A percentile compares a stretch with the other conserved stretches of the same genome.
These are phyloP conservation scores for Diaporthe ilicicola DNA, from an alignment of 2,329 filamentous ascomycete genomes.

Conservation along the genomic window DNA sequence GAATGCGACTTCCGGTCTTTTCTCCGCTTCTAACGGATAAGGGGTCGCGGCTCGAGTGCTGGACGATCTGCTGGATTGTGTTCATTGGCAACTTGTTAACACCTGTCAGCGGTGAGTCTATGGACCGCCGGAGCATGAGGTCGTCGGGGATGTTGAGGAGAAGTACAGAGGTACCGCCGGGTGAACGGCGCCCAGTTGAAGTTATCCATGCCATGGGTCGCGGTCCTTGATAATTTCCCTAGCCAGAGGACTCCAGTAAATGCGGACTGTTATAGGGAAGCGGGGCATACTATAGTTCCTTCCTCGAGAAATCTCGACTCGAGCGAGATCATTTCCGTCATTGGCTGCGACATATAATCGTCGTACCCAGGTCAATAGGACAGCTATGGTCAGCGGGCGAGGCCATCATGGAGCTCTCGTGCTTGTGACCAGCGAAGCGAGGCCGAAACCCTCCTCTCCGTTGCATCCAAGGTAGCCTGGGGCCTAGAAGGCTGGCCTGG, in stretches of 20 bases:
- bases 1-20: neutral
- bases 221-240: conserved; percentile 4
- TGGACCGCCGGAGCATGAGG: neutral
- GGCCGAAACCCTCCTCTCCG: neutral
- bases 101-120: neutral
- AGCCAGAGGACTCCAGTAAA: neutral
- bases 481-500: neutral
- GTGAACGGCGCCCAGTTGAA: neutral
- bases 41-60: neutral
- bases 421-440: neutral
- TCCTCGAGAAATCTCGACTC: neutral
- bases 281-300: conserved; percentile 6
- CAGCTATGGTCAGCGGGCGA: neutral
- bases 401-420: neutral
- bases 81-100: neutral
- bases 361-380: neutral
- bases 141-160: neutral
- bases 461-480: neutral
- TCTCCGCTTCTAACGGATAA: conserved; percentile 4
- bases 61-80: neutral
- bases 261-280: conserved; percentile 4
- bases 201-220: neutral
- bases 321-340: neutral
- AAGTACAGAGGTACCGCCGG: conserved; percentile 9
- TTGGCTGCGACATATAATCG: neutral